Percentiles rank a stretch among this genome's conserved stretches.
Evolutionary conservation across 2,329 filamentous ascomycete genomes (phyloP).

Genomic region (Colletotrichum melonis): DNA sequence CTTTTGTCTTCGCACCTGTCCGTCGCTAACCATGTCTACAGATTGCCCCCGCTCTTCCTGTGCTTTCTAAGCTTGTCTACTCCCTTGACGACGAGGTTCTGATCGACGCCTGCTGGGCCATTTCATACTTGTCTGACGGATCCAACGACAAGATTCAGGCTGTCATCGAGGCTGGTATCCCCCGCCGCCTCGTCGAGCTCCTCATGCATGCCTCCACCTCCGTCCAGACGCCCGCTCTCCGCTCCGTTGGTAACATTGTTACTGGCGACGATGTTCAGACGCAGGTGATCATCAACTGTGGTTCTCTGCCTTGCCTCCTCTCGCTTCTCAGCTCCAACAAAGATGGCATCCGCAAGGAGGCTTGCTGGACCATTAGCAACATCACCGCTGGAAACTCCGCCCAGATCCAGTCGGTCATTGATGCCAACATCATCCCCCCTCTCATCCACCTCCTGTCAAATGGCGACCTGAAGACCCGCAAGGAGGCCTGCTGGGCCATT

Average conservation of each 20-base stretch:
- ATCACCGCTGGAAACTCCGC: constrained; percentile 97
- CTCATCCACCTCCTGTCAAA: constrained; percentile 96
- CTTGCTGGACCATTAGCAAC: constrained; percentile 99
- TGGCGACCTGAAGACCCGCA: constrained; percentile 98
- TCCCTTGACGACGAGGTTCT: constrained; percentile 98
- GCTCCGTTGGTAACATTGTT: constrained; percentile 98
- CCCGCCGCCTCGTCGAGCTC: constrained; percentile 93
- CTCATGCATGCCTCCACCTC: constrained; percentile 98
- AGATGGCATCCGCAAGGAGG: constrained; percentile 98
- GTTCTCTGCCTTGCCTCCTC: constrained; percentile 89
- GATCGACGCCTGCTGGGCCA: constrained; percentile 99
- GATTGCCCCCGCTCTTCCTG: constrained; percentile 94
- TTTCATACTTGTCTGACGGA: constrained; percentile 97
- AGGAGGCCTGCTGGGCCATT: constrained; percentile 99
- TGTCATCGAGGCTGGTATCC: constrained; percentile 97
- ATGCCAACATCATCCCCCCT: constrained; percentile 96
- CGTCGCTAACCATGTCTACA: constrained; percentile 48
- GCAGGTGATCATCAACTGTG: constrained; percentile 99
- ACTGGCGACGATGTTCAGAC: constrained; percentile 99
- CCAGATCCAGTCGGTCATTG: constrained; percentile 96
- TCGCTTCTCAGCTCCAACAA: constrained; percentile 96
- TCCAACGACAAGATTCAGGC: constrained; percentile 99
- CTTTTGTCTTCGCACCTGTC: not conserved
- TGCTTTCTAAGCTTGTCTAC: constrained; percentile 97
- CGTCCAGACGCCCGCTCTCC: constrained; percentile 95